These are phyloP conservation scores for Phylloporus arenicola DNA, from an alignment of 768 basidiomycete genomes.

Conservation along the genomic window DNA sequence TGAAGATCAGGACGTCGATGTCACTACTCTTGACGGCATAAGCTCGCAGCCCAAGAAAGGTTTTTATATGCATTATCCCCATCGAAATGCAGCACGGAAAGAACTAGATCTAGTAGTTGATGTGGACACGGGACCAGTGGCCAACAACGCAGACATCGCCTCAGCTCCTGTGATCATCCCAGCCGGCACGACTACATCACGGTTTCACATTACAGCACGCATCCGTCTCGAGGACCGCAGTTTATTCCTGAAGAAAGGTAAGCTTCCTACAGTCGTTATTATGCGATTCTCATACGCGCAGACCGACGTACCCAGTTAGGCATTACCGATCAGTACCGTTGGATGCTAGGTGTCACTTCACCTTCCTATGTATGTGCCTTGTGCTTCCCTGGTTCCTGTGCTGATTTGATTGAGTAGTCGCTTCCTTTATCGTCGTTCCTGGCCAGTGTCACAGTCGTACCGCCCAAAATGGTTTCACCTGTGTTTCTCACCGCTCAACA, in stretches of 20 bases:
- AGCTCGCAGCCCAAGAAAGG: constrained; percentile 1
- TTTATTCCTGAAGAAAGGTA: constrained; percentile 39
- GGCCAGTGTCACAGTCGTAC: constrained; percentile 34
- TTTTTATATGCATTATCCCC: constrained; percentile 38
- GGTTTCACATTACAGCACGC: constrained; percentile 45
- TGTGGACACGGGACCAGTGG: background rate
- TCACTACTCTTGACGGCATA: constrained; percentile 19
- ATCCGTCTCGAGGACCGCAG: constrained; percentile 41
- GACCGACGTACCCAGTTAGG: constrained; percentile 28
- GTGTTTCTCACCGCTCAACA: constrained; percentile 30
- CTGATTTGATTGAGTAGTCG: constrained; percentile 15
- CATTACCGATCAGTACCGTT: constrained; percentile 38
- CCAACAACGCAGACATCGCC: background rate
- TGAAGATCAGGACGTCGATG: constrained; percentile 32
- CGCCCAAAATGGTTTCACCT: constrained; percentile 30
- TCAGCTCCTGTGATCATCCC: constrained; percentile 4
- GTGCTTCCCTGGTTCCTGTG: background rate
- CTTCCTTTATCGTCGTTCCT: constrained; percentile 30
- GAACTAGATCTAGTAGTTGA: constrained; percentile 30
- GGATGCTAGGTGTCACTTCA: constrained; percentile 40
- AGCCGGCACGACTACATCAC: constrained; percentile 22
- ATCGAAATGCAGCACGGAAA: constrained; percentile 38
- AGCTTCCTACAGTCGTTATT: constrained; percentile 2
- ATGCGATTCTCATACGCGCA: constrained; percentile 17
- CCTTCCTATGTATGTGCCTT: constrained; percentile 42